Conservation (phyloP, 1,139 yeast species). For the Scheffersomyces titani region DNA sequence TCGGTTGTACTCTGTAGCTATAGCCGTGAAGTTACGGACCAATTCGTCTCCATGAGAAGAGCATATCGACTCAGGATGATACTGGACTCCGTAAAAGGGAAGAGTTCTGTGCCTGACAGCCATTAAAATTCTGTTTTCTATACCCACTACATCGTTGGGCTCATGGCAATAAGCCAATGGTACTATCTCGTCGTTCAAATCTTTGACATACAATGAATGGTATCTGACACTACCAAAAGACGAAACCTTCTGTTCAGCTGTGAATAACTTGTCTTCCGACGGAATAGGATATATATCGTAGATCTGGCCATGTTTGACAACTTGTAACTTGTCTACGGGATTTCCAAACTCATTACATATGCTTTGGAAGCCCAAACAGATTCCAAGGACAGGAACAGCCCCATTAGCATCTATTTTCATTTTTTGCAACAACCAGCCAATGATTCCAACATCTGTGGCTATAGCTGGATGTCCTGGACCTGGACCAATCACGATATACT, state of each 20-base stretch:
- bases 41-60: conserved; percentile 65
- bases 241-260: conserved; percentile 19
- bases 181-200: conserved; percentile 30
- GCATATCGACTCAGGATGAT: conserved; percentile 95
- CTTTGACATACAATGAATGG: conserved; percentile 75
- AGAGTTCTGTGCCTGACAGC: conserved; percentile 61
- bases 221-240: conserved; percentile 75
- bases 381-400: conserved; percentile 76
- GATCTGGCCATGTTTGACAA: conserved; percentile 86
- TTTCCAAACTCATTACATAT: conserved; percentile 71
- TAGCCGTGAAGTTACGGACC: conserved; percentile 59
- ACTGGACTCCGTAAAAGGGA: conserved; percentile 94
- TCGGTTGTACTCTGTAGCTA: conserved; percentile 47
- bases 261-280: conserved; percentile 34
- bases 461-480: conserved; percentile 92
- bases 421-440: conserved; percentile 51
- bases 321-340: conserved; percentile 49
- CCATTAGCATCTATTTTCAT: not conserved
- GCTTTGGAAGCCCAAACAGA: conserved; percentile 91
- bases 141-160: conserved; percentile 21
- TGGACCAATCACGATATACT: conserved; percentile 87
- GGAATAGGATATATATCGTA: conserved; percentile 47
- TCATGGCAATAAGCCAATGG: conserved; percentile 61
- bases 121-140: conserved; percentile 56
- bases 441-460: conserved; percentile 69